Percentiles rank a stretch among this genome's conserved stretches.
phyloP scores from a whole-genome alignment of 2,329 filamentous ascomycete genomes.

The Aspergillus sergii region DNA sequence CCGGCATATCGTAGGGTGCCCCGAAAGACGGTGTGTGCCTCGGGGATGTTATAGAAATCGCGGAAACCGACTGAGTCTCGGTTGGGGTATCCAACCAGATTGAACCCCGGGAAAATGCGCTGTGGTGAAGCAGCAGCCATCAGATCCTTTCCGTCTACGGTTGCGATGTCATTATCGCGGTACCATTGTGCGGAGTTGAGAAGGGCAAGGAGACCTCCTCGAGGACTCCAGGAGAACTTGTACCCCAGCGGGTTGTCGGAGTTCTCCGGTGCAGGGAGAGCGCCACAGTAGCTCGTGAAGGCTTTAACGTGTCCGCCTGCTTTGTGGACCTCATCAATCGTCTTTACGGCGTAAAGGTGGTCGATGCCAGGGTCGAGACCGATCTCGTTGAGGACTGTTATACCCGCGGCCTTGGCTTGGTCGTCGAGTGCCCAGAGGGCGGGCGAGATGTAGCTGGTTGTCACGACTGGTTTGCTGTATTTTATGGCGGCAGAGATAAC shows the following conservation, averaged over 20 bases:
- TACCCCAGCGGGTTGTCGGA: slow-evolving; percentile 8
- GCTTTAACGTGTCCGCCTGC: neutral
- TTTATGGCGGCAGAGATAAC: too few relatives aligned
- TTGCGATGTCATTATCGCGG: neutral
- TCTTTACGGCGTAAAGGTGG: slow-evolving; percentile 13
- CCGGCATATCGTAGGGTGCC: slow-evolving; percentile 9
- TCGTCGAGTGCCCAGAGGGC: slow-evolving; percentile 4
- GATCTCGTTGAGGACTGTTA: slow-evolving; percentile 5
- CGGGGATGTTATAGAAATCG: slow-evolving; percentile 7
- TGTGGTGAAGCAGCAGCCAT: slow-evolving; percentile 2
- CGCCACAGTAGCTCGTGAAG: slow-evolving; percentile 11
- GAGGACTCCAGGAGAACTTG: slow-evolving; percentile 12
- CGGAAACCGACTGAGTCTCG: slow-evolving; percentile 4
- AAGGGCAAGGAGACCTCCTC: slow-evolving; percentile 1
- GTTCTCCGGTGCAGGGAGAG: slow-evolving; percentile 3
- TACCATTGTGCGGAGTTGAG: slow-evolving; percentile 9
- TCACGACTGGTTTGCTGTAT: neutral
- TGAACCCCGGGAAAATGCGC: neutral
- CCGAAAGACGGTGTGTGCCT: slow-evolving; percentile 3
- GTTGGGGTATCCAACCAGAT: slow-evolving; percentile 8
- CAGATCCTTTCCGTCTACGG: slow-evolving; percentile 4
- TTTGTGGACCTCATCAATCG: slow-evolving; percentile 9
- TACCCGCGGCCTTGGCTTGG: neutral
- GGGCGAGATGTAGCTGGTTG: slow-evolving; percentile 6
- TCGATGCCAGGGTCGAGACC: slow-evolving; percentile 8